Evolutionary conservation across 441 rosid species (phyloP).

Genomic region (Melastoma candidum): DNA sequence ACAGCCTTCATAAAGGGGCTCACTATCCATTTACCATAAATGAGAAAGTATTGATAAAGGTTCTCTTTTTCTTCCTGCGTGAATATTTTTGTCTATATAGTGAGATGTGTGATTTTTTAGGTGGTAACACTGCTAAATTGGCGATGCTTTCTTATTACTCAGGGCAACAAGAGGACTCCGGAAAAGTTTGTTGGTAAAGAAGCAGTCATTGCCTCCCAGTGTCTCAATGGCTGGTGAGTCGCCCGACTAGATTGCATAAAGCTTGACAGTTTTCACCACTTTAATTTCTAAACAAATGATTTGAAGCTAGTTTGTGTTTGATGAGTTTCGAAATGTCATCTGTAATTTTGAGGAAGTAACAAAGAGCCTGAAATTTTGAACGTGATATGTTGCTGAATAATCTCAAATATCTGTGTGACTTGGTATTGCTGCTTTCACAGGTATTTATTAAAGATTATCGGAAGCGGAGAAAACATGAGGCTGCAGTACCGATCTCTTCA

Average conservation of each 20-base stretch:
- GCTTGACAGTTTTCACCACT: too few relatives aligned
- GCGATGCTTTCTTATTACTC: slow-evolving; percentile 19
- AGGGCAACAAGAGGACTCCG: slow-evolving; percentile 94
- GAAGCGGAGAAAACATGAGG: slow-evolving; percentile 75
- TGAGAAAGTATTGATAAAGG: slow-evolving; percentile 93
- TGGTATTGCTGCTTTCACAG: slow-evolving; percentile 22
- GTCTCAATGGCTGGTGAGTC: slow-evolving; percentile 97
- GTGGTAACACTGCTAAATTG: slow-evolving; percentile 12
- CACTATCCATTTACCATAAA: slow-evolving; percentile 86
- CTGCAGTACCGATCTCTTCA: slow-evolving; percentile 86
- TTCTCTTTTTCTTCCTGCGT: slow-evolving; percentile 17
- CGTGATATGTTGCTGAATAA: too few relatives aligned
- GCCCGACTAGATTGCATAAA: background rate
- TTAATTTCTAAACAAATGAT: too few relatives aligned
- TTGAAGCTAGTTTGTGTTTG: too few relatives aligned
- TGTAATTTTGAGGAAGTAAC: too few relatives aligned
- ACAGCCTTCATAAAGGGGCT: slow-evolving; percentile 57
- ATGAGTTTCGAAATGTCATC: too few relatives aligned
- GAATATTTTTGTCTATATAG: slow-evolving; percentile 3
- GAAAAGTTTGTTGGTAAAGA: slow-evolving; percentile 94
- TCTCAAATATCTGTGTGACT: too few relatives aligned
- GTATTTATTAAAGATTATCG: slow-evolving; percentile 75
- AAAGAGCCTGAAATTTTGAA: too few relatives aligned
- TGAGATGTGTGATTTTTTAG: background rate
- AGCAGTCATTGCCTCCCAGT: slow-evolving; percentile 89